Percentiles rank a stretch among this genome's conserved stretches.
Conservation (phyloP, 1,284 basidiomycete genomes). For the Leccinum cinnamomeum region DNA sequence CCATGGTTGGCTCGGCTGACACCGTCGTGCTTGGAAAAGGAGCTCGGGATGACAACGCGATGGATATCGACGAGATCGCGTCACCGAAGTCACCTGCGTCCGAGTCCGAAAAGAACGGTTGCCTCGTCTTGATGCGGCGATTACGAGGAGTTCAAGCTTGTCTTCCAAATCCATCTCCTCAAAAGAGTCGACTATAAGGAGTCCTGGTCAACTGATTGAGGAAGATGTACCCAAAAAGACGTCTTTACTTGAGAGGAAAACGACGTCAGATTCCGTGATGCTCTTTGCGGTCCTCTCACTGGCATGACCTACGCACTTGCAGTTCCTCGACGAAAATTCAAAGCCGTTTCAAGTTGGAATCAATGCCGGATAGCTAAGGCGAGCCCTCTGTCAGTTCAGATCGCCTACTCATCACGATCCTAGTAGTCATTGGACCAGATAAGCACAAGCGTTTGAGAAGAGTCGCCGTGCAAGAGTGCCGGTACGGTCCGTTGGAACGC, state of each 20-base stretch:
- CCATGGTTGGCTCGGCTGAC: constrained; percentile 37
- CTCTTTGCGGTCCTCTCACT: constrained; percentile 58
- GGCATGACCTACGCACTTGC: no score
- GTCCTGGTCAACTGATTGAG: constrained; percentile 23
- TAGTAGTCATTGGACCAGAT: no score
- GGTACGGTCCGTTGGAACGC: no score
- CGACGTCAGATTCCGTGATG: constrained; percentile 75
- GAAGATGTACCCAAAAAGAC: constrained; percentile 45
- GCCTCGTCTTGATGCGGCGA: constrained; percentile 33
- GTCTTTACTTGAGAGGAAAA: constrained; percentile 61
- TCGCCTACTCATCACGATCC: no score
- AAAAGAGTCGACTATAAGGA: constrained; percentile 46
- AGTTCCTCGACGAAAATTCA: no score
- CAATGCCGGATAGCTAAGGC: no score
- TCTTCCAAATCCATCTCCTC: constrained; percentile 32
- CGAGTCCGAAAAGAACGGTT: constrained; percentile 47
- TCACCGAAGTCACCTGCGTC: constrained; percentile 34
- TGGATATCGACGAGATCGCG: constrained; percentile 49
- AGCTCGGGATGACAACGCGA: constrained; percentile 51
- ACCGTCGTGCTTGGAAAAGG: constrained; percentile 72
- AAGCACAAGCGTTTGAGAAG: no score
- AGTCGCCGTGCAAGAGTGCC: no score
- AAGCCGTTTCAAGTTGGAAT: no score
- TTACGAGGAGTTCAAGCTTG: constrained; percentile 32
- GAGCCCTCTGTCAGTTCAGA: no score